Conservation (phyloP, 2,329 filamentous ascomycete species). For the Xylaria sp. region DNA sequence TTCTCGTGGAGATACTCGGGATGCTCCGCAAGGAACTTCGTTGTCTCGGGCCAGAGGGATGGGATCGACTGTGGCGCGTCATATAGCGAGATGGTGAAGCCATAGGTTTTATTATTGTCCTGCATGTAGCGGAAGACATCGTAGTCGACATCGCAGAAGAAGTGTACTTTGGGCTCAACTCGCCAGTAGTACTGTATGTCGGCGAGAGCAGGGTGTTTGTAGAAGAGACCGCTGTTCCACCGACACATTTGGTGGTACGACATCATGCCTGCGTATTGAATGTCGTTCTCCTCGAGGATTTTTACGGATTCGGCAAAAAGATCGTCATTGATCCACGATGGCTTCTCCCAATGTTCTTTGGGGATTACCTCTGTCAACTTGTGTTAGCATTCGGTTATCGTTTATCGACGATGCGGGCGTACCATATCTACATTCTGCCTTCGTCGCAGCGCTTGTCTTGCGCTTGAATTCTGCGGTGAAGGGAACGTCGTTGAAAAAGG, state of each 20-base stretch:
- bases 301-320: conserved; percentile 86
- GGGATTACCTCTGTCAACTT: conserved; percentile 79
- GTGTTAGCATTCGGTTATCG: conserved; percentile 45
- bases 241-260: conserved; percentile 99
- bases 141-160: conserved; percentile 99
- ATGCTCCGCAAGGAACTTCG: conserved; percentile 88
- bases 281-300: conserved; percentile 82
- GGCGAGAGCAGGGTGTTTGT: conserved; percentile 89
- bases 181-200: conserved; percentile 96
- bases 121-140: conserved; percentile 98
- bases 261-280: conserved; percentile 89
- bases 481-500: conserved; percentile 96
- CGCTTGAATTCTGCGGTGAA: conserved; percentile 95
- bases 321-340: conserved; percentile 90
- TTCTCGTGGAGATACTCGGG: conserved; percentile 83
- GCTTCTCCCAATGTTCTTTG: conserved; percentile 93
- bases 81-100: conserved; percentile 98
- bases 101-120: conserved; percentile 98
- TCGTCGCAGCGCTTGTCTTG: conserved; percentile 82
- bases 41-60: conserved; percentile 93
- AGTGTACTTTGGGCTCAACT: conserved; percentile 97
- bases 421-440: conserved; percentile 89
- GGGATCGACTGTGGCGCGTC: conserved; percentile 89
- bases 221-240: conserved; percentile 99
- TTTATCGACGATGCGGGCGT: conserved; percentile 42